A percentile compares a stretch with the other conserved stretches of the same genome.
Conservation (phyloP, 768 basidiomycete genomes). For the Russula brevipes region DNA sequence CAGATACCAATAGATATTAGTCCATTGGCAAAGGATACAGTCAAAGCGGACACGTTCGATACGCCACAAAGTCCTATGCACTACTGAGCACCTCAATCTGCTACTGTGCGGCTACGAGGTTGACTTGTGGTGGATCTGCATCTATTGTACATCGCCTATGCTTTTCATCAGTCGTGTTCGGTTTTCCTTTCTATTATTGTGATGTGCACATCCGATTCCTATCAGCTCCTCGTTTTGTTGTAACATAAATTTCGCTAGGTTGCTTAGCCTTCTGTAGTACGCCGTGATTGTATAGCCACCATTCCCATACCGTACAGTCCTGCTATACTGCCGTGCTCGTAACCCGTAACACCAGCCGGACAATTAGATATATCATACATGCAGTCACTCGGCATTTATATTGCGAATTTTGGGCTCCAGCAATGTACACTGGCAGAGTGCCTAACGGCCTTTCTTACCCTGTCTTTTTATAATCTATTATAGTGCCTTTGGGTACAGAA, state of each 20-base stretch:
- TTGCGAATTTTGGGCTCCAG: too few species aligned
- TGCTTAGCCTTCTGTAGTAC: background rate
- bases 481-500: too few species aligned
- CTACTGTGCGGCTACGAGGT: background rate
- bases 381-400: background rate
- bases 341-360: background rate
- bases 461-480: too few species aligned
- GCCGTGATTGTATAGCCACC: constrained; percentile 1
- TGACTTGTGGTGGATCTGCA: background rate
- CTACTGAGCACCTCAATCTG: constrained; percentile 7
- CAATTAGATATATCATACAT: constrained; percentile 10
- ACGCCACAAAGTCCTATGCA: constrained; percentile 27
- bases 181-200: constrained; percentile 1
- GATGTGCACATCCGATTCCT: background rate
- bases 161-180: background rate
- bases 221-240: constrained; percentile 9
- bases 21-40: constrained; percentile 34
- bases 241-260: constrained; percentile 6
- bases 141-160: background rate
- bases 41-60: constrained; percentile 18
- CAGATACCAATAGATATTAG: constrained; percentile 31
- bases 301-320: background rate
- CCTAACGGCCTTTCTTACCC: too few species aligned
- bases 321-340: background rate
- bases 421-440: too few species aligned